Evolutionary conservation across 2,329 filamentous ascomycete species (phyloP).

Genomic region (Paecilomyces niveus): DNA sequence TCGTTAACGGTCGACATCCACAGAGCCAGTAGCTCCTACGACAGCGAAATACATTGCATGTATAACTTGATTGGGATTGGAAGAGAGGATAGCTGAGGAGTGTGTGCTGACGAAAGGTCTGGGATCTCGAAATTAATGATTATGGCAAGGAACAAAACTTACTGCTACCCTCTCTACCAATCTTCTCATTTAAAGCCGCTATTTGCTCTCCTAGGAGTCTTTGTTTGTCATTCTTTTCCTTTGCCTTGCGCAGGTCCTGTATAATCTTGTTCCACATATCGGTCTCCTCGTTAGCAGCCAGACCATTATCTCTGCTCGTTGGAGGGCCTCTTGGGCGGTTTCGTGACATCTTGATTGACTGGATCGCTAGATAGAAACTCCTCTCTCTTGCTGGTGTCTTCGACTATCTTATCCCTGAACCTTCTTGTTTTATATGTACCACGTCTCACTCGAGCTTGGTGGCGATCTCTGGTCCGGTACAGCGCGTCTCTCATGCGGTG

Average conservation of each 20-base stretch:
- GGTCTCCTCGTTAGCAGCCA: slow-evolving; percentile 38
- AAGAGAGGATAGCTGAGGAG: neutral
- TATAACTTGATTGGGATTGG: neutral
- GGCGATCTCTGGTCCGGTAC: slow-evolving; percentile 11
- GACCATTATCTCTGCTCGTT: slow-evolving; percentile 33
- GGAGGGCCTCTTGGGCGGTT: slow-evolving; percentile 33
- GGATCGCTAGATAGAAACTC: neutral
- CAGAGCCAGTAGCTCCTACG: neutral
- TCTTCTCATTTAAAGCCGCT: slow-evolving; percentile 36
- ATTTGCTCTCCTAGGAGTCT: slow-evolving; percentile 33
- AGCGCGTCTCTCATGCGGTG: slow-evolving; percentile 18
- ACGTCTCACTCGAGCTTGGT: slow-evolving; percentile 21
- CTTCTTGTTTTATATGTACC: slow-evolving; percentile 13
- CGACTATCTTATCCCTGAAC: neutral
- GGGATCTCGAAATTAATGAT: neutral
- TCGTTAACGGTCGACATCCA: neutral
- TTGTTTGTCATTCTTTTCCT: slow-evolving; percentile 39
- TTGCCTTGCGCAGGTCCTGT: slow-evolving; percentile 35
- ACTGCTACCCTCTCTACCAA: slow-evolving; percentile 35
- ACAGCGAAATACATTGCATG: neutral
- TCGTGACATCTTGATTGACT: slow-evolving; percentile 27
- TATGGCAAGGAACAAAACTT: slow-evolving; percentile 18
- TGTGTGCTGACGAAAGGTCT: neutral
- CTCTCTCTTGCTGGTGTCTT: neutral
- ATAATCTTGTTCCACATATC: slow-evolving; percentile 40